Conservation (phyloP, 1,139 yeast species). For the Geotrichum aggregatum region DNA sequence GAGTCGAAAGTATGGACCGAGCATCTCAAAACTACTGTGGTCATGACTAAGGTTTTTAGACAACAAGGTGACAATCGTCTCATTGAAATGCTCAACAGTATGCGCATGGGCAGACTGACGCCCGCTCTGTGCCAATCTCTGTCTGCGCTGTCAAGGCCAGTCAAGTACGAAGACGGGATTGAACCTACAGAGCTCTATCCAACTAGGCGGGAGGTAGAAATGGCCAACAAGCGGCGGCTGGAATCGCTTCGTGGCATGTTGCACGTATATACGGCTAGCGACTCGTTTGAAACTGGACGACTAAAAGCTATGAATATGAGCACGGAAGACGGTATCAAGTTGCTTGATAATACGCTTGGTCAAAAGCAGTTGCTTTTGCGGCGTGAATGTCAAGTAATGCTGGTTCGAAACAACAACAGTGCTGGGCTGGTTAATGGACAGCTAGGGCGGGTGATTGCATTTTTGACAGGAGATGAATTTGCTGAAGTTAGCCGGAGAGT, state of each 20-base stretch:
- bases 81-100: slow-evolving; percentile 67
- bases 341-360: slow-evolving; percentile 48
- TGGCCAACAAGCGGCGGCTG: slow-evolving; percentile 59
- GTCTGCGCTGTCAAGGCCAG: slow-evolving; percentile 48
- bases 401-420: slow-evolving; percentile 45
- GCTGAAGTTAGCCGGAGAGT: no score
- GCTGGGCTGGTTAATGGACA: slow-evolving; percentile 52
- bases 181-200: slow-evolving; percentile 80
- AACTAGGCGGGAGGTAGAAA: slow-evolving; percentile 66
- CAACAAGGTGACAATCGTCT: slow-evolving; percentile 78
- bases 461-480: slow-evolving; percentile 27
- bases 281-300: background rate
- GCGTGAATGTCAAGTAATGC: slow-evolving; percentile 61
- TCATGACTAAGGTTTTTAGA: slow-evolving; percentile 76
- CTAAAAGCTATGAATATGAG: slow-evolving; percentile 5
- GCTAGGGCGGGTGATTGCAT: slow-evolving; percentile 49
- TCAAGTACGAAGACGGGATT: slow-evolving; percentile 65
- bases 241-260: slow-evolving; percentile 34
- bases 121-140: slow-evolving; percentile 47
- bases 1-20: slow-evolving; percentile 71
- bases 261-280: slow-evolving; percentile 10
- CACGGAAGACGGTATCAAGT: slow-evolving; percentile 14
- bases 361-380: slow-evolving; percentile 46
- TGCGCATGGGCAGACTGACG: slow-evolving; percentile 63
- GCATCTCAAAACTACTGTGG: slow-evolving; percentile 57